These are phyloP conservation scores for Diaporthe sp. DNA, from an alignment of 2,329 filamentous ascomycete genomes.

Conservation along the genomic window DNA sequence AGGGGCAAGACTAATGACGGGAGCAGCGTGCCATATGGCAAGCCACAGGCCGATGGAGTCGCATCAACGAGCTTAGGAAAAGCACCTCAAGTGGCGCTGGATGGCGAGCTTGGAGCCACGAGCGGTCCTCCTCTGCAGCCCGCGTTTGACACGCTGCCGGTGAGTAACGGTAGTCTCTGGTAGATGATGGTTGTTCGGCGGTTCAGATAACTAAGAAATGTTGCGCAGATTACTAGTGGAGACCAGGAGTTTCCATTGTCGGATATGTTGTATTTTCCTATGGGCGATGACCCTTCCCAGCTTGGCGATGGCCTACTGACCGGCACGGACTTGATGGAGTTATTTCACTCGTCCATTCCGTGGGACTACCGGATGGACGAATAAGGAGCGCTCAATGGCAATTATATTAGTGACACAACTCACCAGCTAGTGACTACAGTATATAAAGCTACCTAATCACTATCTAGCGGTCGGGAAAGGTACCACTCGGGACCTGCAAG, in stretches of 20 bases:
- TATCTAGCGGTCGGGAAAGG: too few relatives aligned
- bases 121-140: neutral
- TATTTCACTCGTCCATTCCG: slow-evolving; percentile 15
- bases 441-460: too few relatives aligned
- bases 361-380: slow-evolving; percentile 17
- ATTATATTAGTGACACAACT: neutral
- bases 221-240: slow-evolving; percentile 1
- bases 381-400: neutral
- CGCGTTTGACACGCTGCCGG: slow-evolving; percentile 6
- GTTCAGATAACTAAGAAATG: neutral
- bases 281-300: slow-evolving; percentile 17
- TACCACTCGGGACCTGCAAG: too few relatives aligned
- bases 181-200: neutral
- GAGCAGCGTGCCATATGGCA: neutral
- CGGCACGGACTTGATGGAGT: slow-evolving; percentile 12
- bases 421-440: too few relatives aligned
- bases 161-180: neutral
- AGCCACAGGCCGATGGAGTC: neutral
- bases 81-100: neutral
- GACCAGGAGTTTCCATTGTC: slow-evolving; percentile 5
- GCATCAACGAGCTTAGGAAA: neutral
- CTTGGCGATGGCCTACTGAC: slow-evolving; percentile 12
- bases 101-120: slow-evolving; percentile 2
- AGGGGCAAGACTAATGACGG: slow-evolving; percentile 35
- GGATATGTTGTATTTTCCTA: slow-evolving; percentile 21